Base-by-base conservation (phyloP, 768 basidiomycete genomes). In the Clitopilus passeckerianus region DNA sequence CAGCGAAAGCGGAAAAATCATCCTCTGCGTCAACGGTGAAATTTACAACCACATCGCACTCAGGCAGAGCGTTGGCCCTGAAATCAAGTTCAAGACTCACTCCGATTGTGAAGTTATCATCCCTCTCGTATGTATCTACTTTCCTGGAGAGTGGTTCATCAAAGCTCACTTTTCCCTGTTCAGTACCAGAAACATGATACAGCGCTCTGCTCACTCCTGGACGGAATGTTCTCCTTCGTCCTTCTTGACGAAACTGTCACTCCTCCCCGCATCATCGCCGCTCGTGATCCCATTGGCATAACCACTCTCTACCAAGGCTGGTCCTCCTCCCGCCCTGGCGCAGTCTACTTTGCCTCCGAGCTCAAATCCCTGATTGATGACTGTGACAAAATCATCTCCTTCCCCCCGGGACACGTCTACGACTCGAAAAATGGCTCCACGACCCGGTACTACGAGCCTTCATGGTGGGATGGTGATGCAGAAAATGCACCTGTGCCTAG, bases 211-310 rank as follows among this genome's bases (percentile, higher is more conserved):
- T 75, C 75, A 69, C 78, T 85, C 69, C 88, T 99, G 60, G 97
- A 99, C 70, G 97, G 97, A 64, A 96, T 99, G 93, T 99, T 99
- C 78, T 95, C 96, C 1, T 99, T 98, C 69, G 90, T 98, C 63
- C 84, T 98, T 50, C 80, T 98, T 60, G 97, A 99, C 75, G 93
- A 95, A 70, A 91, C 93, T 12, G 89, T 91, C 60, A 79, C 89
- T 0, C 96, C 96, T 8, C 81, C 93, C 22, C 86, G 96, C 57
- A 79, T 99, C 61, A 94, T 99, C 67, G 97, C 95, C 60, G 94
- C 95, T 5, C 91, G 97, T 35, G 97, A 99, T 70, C 95, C 97
- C 23, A 88, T 99, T 68, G 97, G 97, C 22, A 93, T 98, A 71
- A 98, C 97, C 55, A 98, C 97, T n/a, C 80, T 99, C 8, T 99